Base-by-base conservation (phyloP, 2,329 filamentous ascomycete genomes). In the Fusarium sp. region DNA sequence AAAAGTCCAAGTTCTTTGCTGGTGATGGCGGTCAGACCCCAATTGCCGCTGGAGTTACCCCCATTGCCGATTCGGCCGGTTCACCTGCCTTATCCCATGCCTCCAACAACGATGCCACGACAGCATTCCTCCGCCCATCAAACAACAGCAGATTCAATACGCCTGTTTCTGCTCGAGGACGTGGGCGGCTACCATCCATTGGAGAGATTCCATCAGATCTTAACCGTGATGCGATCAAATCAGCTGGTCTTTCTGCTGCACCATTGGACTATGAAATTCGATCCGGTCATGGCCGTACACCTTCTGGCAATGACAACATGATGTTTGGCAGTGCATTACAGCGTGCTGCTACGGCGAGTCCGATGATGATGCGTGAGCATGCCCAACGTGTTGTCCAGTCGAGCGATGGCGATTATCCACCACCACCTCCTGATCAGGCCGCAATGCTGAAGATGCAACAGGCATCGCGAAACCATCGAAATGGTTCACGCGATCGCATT, bases 41-140 rank as follows among this genome's bases (percentile, higher is more conserved):
- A 1, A 91, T 94, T 68, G 92, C 92, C 11, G 90, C 89, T 2
- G 93, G 91, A n/a, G 87, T 92, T 1, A 98, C 95, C 0, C 95
- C 95, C 0, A 97, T 97, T 73, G 90, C 92, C 2, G 90, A 94
- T 69, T 92, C 91, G 39, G 91, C 91, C 3, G 70, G 78, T 4
- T 80, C 79, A 19, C 93, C 94, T 1, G 86, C 87, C 40, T 89
- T 87, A 71, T 72, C 70, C 71, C 71, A 70, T 13, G 87, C 87
- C 71, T 72, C 70, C 71, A 72, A 71, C 22, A 87, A 82, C 48
- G 89, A 90, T 15, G 87, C 86, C 61, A 84, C 87, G 6, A 92
- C 90, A 8, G 89, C 90, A 3, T 90, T 92, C 72, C 79, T 90
- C 26, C 83, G 88, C n/a, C 88, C 89, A 10, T 86, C 88, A 22